Base-by-base conservation (phyloP, 2,329 filamentous ascomycete genomes). In the Xylariaceae sp. region DNA sequence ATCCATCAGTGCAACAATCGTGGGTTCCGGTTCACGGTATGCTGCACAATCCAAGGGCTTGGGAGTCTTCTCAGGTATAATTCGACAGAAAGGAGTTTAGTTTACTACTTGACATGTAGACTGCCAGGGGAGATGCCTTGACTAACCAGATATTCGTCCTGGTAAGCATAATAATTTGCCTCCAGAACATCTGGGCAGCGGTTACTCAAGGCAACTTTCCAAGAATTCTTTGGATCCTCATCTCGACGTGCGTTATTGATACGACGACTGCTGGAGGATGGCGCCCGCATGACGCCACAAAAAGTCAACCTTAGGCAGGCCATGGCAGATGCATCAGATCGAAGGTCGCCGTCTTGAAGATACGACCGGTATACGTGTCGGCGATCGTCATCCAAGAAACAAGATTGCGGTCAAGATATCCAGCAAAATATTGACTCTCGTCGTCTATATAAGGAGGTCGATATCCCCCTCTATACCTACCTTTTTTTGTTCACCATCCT, bases 361-460 rank as follows among this genome's bases (percentile, higher is more conserved):
- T 7, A 48, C 31, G 33, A 24, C 49, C 26, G 28, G 26, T 45
- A 36, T 44, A 31, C 9, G 12, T 47, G n/a, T 33, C 31, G 40
- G 24, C 19, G 50, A 47, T 50, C 50, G 26, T 50, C 45, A 52
- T 52, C 47, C 29, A 57, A 49, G 29, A 47, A 46, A 57, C 41
- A 53, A 55, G 53, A 53, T 49, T 53, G 39, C 43, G 19, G 43
- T 44, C 43, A 41, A 14, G 19, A 34, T 19, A 40, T 41, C n/a
- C 11, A 47, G 28, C 45, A 36, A 39, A 23, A 40, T 26, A 16
- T 41, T 5, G 40, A n/a, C 14, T 16, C 29, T 44, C 12, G 8
- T 51, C 17, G 28, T 56, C 51, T 63, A 63, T 63, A 63, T 53
- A 63, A 63, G 52, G 52, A 54, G 48, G 47, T 41, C 40, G 31